Evolutionary conservation across 1,284 basidiomycete genomes (phyloP), one percentile per base, ranked within the genome.

Genomic region (Microstroma glucosiphilum): DNA sequence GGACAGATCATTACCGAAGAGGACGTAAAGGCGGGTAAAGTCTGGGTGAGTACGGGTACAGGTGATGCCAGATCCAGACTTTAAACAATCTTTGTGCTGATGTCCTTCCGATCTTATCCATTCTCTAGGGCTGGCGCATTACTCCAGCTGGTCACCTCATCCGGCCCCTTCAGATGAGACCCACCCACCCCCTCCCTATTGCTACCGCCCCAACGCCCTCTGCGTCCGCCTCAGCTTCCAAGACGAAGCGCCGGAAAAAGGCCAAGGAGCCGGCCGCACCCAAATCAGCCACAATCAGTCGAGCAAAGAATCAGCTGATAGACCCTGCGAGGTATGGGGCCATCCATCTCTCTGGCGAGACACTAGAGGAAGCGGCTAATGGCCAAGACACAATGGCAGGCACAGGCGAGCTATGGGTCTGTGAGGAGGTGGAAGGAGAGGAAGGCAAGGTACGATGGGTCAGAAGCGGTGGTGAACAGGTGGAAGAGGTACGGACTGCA

Each of bases 1-100:
- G 23, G n/a, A n/a, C n/a, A 48, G 17, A 12, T 48, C 46, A 23
- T 48, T n/a, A 48, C 46, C 23, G 46, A 48, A 23, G 46, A n/a
- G 23, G 46, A 23, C 46, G 46, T 48, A n/a, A 48, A 48, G 46
- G 46, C 17, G 46, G 46, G 46, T 12, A 48, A 48, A 48, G 46
- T 48, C 46, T 48, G 46, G 46, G 30, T 37, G 30, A 37, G 30
- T 9, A 37, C 4, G 30, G 9, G 30, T 37, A n/a, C n/a, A n/a
- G n/a, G n/a, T n/a, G n/a, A n/a, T n/a, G n/a, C n/a, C n/a, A n/a
- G n/a, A n/a, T n/a, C n/a, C n/a, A n/a, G n/a, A n/a, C n/a, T n/a
- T n/a, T n/a, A n/a, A n/a, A n/a, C n/a, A n/a, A n/a, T n/a, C n/a
- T n/a, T n/a, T 37, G 9, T 37, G 30, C 30, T 37, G 30, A 37